These are phyloP conservation scores for Neoscytalidium dimidiatum DNA, from an alignment of 2,329 filamentous ascomycete species.

Conservation along the genomic window DNA sequence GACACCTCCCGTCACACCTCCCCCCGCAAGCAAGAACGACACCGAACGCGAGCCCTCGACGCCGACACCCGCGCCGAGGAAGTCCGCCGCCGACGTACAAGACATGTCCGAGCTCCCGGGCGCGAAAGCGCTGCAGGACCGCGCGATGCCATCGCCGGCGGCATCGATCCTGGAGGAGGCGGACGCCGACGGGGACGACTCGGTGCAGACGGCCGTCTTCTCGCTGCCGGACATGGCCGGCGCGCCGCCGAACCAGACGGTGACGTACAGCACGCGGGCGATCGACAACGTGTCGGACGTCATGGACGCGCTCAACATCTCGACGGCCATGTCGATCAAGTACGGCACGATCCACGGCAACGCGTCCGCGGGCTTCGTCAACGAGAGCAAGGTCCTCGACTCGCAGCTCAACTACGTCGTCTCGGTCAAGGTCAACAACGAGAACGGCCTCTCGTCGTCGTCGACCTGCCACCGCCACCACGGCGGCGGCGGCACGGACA, in stretches of 20 bases:
- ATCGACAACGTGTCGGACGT: conserved; percentile 41
- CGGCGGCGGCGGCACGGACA: conserved; percentile 21
- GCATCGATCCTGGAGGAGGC: conserved; percentile 1
- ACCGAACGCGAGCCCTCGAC: background rate
- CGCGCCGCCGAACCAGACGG: conserved; percentile 31
- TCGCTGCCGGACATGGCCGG: conserved; percentile 5
- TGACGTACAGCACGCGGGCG: conserved; percentile 32
- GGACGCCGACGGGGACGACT: background rate
- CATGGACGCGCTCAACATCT: conserved; percentile 43
- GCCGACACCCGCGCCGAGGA: background rate
- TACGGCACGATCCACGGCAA: conserved; percentile 40
- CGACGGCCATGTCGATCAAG: conserved; percentile 40
- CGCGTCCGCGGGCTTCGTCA: conserved; percentile 32
- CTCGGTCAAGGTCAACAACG: conserved; percentile 24
- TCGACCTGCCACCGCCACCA: background rate
- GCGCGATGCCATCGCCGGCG: background rate
- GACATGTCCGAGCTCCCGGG: background rate
- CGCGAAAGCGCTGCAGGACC: background rate
- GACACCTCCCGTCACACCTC: conserved; percentile 25
- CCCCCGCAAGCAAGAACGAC: background rate
- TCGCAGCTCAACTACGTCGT: conserved; percentile 34
- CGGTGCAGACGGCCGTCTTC: conserved; percentile 13
- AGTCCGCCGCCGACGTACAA: background rate
- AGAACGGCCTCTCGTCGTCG: background rate
- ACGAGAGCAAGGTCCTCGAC: conserved; percentile 34